Evolutionary conservation across 2,329 filamentous ascomycete species (phyloP).

Genomic region (Claviceps citrina): DNA sequence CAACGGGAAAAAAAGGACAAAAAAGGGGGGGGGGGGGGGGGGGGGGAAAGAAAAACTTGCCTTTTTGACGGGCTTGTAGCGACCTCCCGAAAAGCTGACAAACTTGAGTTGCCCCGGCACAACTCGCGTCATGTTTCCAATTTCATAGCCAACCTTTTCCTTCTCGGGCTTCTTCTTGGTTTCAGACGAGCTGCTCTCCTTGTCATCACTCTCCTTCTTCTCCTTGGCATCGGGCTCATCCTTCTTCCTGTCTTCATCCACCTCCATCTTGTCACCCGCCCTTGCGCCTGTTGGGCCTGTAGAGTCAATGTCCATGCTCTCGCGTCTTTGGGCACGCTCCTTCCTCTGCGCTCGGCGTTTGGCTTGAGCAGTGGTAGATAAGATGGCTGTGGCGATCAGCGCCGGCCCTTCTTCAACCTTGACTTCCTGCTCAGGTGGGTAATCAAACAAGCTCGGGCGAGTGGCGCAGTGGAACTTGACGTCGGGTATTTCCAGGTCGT

Average conservation of each 20-base stretch:
- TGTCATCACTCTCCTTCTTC: slow-evolving; percentile 37
- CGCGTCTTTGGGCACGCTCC: slow-evolving; percentile 72
- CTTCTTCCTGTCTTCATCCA: slow-evolving; percentile 49
- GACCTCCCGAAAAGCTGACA: slow-evolving; percentile 76
- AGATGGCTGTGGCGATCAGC: slow-evolving; percentile 83
- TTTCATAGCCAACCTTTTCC: slow-evolving; percentile 90
- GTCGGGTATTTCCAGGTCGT: slow-evolving; percentile 80
- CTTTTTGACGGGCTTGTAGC: slow-evolving; percentile 84
- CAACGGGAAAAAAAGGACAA: too few relatives aligned
- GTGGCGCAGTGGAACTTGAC: slow-evolving; percentile 96
- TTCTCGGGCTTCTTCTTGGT: slow-evolving; percentile 84
- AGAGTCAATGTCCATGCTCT: slow-evolving; percentile 90
- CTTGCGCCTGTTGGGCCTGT: slow-evolving; percentile 48
- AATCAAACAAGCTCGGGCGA: slow-evolving; percentile 89
- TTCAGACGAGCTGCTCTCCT: slow-evolving; percentile 39
- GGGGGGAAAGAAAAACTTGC: slow-evolving; percentile 30
- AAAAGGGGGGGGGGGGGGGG: not conserved
- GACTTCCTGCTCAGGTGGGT: slow-evolving; percentile 89
- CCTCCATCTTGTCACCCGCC: slow-evolving; percentile 74
- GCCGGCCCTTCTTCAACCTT: slow-evolving; percentile 89
- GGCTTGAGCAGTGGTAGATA: slow-evolving; percentile 93
- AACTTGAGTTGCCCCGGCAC: slow-evolving; percentile 88
- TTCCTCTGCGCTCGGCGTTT: slow-evolving; percentile 90
- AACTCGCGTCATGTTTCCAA: slow-evolving; percentile 94
- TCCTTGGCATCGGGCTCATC: slow-evolving; percentile 18